Evolutionary conservation across 352 stramenopile genomes (phyloP).

Genomic region (Pythium aquatile): DNA sequence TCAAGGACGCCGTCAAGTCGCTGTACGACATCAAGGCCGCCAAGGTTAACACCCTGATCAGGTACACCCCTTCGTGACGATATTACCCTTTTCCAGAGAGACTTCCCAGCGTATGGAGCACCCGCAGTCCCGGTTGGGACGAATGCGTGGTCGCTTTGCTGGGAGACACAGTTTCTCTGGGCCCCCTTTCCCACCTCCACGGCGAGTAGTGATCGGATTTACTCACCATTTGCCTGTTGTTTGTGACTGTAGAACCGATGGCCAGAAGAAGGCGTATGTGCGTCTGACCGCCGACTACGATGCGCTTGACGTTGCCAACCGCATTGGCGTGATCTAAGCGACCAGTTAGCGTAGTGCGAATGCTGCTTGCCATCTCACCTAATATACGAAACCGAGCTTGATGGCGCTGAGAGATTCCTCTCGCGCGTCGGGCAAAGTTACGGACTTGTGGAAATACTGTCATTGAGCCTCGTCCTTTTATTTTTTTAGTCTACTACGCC

Average conservation of each 20-base stretch:
- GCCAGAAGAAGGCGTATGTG: slow-evolving; percentile 99
- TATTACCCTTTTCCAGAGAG: slow-evolving; percentile 25
- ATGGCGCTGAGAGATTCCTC: slow-evolving; percentile 26
- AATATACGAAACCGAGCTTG: slow-evolving; percentile 35
- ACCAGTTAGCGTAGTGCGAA: slow-evolving; percentile 37
- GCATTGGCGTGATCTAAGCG: slow-evolving; percentile 99
- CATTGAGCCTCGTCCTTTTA: not conserved
- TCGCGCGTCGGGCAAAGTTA: slow-evolving; percentile 23
- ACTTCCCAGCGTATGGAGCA: slow-evolving; percentile 15
- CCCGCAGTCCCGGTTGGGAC: slow-evolving; percentile 28
- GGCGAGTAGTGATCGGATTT: not conserved
- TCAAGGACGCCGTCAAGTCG: slow-evolving; percentile 99
- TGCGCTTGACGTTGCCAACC: slow-evolving; percentile 99
- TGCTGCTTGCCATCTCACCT: slow-evolving; percentile 63
- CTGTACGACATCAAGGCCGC: slow-evolving; percentile 99
- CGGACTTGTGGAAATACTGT: slow-evolving; percentile 31
- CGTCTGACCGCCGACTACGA: slow-evolving; percentile 98
- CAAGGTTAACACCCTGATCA: slow-evolving; percentile 99
- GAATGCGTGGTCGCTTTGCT: slow-evolving; percentile 22
- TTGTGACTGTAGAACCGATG: slow-evolving; percentile 88
- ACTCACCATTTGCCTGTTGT: slow-evolving; percentile 31
- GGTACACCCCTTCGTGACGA: slow-evolving; percentile 90
- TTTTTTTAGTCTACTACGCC: slow-evolving; percentile 15
- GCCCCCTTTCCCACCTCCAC: not conserved
- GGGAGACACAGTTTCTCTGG: slow-evolving; percentile 15